Conservation (phyloP, 768 basidiomycete species). For the Lentinula sp. region DNA sequence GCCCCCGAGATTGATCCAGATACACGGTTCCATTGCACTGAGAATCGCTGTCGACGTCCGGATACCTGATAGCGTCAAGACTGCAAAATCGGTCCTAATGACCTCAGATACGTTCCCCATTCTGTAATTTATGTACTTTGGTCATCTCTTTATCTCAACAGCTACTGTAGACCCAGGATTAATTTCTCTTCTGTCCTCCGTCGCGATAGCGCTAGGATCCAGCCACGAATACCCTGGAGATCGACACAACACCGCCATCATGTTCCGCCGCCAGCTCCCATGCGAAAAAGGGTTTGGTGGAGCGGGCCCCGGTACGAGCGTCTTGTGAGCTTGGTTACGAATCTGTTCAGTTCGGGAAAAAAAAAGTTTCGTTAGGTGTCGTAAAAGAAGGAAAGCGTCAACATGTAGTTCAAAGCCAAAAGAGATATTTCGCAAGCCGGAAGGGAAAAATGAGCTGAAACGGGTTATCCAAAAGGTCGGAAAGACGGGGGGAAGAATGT, state of each 20-base stretch:
- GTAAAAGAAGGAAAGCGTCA: background rate
- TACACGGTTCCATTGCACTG: background rate
- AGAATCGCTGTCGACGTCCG: background rate
- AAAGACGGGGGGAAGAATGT: background rate
- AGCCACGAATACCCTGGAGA: slow-evolving; percentile 81
- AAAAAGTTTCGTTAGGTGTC: background rate
- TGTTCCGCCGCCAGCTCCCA: slow-evolving; percentile 68
- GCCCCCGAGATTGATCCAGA: background rate
- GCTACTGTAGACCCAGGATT: slow-evolving; percentile 42
- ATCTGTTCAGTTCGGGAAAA: slow-evolving; percentile 43
- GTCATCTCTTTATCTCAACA: background rate
- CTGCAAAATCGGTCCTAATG: background rate
- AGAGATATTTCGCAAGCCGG: slow-evolving; percentile 7
- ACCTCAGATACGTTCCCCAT: background rate
- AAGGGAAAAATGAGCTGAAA: background rate
- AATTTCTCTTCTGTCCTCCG: slow-evolving; percentile 65
- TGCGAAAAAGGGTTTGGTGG: slow-evolving; percentile 88
- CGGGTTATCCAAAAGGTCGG: background rate
- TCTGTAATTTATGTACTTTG: background rate
- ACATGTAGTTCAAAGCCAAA: background rate
- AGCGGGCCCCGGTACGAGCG: slow-evolving; percentile 52
- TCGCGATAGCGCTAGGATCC: slow-evolving; percentile 49
- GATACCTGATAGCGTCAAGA: background rate
- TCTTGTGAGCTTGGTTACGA: slow-evolving; percentile 77
- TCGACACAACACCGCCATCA: slow-evolving; percentile 72